phyloP scores from a whole-genome alignment of 352 stramenopile species.

The Phytophthora rubi region DNA sequence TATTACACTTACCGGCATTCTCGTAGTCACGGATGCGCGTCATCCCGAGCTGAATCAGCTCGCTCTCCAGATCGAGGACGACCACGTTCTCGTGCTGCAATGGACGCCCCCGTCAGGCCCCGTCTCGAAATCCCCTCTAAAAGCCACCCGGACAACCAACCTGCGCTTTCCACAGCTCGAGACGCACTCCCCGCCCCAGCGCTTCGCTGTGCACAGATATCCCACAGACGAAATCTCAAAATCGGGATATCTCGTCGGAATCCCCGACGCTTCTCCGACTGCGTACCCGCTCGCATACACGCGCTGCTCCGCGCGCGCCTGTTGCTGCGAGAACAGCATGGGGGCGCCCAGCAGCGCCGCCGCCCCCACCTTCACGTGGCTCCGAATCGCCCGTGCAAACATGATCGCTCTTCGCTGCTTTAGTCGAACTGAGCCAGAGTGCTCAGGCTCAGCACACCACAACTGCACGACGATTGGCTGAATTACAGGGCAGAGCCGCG shows the following conservation, averaged over 20 bases:
- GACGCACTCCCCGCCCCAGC: constrained; percentile 75
- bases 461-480: constrained; percentile 27
- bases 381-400: constrained; percentile 49
- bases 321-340: constrained; percentile 36
- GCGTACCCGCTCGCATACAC: constrained; percentile 76
- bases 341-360: constrained; percentile 47
- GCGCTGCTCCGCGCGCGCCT: constrained; percentile 53
- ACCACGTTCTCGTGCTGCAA: constrained; percentile 87
- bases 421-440: constrained; percentile 17
- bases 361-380: constrained; percentile 42
- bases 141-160: constrained; percentile 28
- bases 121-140: background rate
- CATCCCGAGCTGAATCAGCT: constrained; percentile 86
- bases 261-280: background rate
- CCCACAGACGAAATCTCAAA: constrained; percentile 11
- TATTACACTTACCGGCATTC: constrained; percentile 52
- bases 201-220: constrained; percentile 59
- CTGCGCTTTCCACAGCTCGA: constrained; percentile 89
- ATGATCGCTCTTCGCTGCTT: constrained; percentile 27
- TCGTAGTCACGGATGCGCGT: constrained; percentile 80
- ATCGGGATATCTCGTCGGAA: background rate
- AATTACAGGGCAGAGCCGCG: background rate
- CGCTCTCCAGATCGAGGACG: constrained; percentile 84
- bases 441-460: constrained; percentile 7
- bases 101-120: background rate